phyloP scores from a whole-genome alignment of 163 green algal genomes.

The Volvox carteri region DNA sequence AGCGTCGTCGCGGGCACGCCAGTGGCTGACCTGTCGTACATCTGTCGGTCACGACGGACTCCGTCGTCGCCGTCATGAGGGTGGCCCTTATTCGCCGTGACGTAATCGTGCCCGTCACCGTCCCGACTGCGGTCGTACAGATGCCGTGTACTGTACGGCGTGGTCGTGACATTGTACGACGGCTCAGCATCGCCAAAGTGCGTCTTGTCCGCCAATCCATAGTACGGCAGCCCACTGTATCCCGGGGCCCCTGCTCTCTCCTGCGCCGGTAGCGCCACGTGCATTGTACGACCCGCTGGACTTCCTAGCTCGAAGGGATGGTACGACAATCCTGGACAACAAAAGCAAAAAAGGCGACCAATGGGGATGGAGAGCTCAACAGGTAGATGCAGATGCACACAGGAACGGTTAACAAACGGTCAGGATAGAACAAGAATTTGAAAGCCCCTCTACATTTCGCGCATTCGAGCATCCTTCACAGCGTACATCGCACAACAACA shows the following conservation, averaged over 20 bases:
- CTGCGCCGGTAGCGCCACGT: not conserved
- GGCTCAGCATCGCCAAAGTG: too few species aligned
- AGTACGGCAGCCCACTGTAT: not conserved
- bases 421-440: too few species aligned
- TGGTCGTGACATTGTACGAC: not conserved
- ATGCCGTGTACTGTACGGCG: not conserved
- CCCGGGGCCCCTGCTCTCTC: not conserved
- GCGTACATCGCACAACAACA: too few species aligned
- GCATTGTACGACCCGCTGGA: not conserved
- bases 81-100: not conserved
- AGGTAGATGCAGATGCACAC: too few species aligned
- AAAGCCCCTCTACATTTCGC: too few species aligned
- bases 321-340: not conserved
- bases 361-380: too few species aligned
- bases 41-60: too few species aligned
- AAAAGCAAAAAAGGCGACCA: not conserved
- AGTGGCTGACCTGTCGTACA: not conserved
- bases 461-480: too few species aligned
- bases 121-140: too few species aligned
- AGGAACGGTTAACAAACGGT: too few species aligned
- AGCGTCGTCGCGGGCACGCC: not conserved
- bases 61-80: not conserved
- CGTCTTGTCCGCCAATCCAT: not conserved
- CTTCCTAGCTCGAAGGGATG: conserved; percentile 31
- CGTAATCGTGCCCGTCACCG: not conserved